A percentile compares a stretch with the other conserved stretches of the same genome.
Evolutionary conservation across 78 protist genomes (phyloP).

Genomic region (Polysphondylium violaceum): DNA sequence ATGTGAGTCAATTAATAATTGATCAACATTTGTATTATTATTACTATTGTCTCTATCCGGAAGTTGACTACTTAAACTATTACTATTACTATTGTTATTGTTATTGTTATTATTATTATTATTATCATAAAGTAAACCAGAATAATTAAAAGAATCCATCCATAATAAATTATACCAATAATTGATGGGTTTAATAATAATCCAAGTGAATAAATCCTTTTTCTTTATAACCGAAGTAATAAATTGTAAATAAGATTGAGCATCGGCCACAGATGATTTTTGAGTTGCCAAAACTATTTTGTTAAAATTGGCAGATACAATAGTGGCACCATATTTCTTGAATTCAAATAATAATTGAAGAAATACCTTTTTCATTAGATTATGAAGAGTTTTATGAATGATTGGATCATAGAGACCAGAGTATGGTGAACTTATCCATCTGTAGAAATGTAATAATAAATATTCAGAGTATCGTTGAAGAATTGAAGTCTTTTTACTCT

Average conservation of each 20-base stretch:
- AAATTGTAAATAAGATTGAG: constrained; percentile 77
- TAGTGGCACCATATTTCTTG: constrained; percentile 77
- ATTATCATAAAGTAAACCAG: constrained; percentile 51
- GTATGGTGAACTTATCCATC: constrained; percentile 89
- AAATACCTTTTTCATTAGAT: constrained; percentile 90
- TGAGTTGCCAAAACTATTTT: constrained; percentile 83
- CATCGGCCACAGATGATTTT: constrained; percentile 80
- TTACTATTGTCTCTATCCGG: constrained; percentile 1
- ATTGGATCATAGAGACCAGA: constrained; percentile 88
- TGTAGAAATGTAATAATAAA: constrained; percentile 87
- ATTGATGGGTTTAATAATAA: constrained; percentile 41
- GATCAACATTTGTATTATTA: not conserved
- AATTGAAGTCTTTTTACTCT: not conserved
- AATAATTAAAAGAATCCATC: constrained; percentile 86
- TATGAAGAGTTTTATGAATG: constrained; percentile 80
- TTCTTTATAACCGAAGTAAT: constrained; percentile 67
- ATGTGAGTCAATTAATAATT: constrained; percentile 30
- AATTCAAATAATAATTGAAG: constrained; percentile 85
- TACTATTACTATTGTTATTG: not conserved
- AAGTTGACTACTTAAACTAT: not conserved
- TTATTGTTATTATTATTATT: not conserved
- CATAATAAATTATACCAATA: constrained; percentile 85
- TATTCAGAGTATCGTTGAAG: constrained; percentile 70
- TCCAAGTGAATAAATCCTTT: constrained; percentile 70
- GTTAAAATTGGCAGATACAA: constrained; percentile 88